phyloP scores from a whole-genome alignment of 106 monocot species.

The Apostasia shenzhenica region DNA sequence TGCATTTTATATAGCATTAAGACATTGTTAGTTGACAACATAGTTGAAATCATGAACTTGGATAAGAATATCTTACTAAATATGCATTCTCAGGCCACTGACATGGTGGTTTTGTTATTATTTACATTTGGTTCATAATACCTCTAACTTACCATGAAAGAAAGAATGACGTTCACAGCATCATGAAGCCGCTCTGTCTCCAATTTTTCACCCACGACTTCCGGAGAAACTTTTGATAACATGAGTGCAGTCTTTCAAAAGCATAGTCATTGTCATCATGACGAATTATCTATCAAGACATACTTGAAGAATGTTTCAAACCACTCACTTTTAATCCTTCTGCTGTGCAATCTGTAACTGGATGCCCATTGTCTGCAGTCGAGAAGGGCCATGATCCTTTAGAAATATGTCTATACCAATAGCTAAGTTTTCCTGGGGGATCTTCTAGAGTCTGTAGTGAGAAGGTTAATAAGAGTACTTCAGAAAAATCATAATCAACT shows the following conservation, averaged over 20 bases:
- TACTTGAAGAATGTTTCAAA: neutral
- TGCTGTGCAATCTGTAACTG: constrained; percentile 40
- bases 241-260: constrained; percentile 26
- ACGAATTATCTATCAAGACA: neutral
- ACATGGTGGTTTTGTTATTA: too few relatives aligned
- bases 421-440: constrained; percentile 19
- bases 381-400: constrained; percentile 50
- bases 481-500: too few relatives aligned
- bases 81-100: too few relatives aligned
- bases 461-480: too few relatives aligned
- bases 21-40: too few relatives aligned
- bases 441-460: constrained; percentile 26
- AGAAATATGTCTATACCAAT: constrained; percentile 40
- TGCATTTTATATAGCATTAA: too few relatives aligned
- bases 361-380: constrained; percentile 43
- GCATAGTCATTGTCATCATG: neutral
- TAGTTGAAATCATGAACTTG: too few relatives aligned
- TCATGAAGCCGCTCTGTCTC: constrained; percentile 27
- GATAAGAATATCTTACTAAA: too few relatives aligned
- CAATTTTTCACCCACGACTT: constrained; percentile 33
- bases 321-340: constrained; percentile 25
- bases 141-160: neutral
- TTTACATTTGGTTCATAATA: too few relatives aligned
- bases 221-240: constrained; percentile 26
- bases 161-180: constrained; percentile 48